A percentile compares a stretch with the other conserved stretches of the same genome.
These are phyloP conservation scores for Fusarium miscanthi DNA, from an alignment of 2,329 filamentous ascomycete species.

Conservation along the genomic window DNA sequence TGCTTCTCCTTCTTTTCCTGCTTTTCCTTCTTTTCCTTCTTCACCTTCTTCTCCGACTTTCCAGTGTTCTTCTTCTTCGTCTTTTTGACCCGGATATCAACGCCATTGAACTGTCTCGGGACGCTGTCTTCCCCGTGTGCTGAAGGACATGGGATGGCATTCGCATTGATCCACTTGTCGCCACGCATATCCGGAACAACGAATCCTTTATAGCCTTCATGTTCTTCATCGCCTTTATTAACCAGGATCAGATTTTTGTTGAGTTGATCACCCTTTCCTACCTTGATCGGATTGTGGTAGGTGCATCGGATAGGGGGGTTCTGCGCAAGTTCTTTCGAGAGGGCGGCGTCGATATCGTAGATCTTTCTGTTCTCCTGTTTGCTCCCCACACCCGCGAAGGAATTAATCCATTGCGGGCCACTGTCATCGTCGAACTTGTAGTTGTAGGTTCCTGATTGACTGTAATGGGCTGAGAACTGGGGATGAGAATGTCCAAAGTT, in stretches of 20 bases:
- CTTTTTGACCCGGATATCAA: not conserved
- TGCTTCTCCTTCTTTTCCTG: not conserved
- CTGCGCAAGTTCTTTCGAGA: not conserved
- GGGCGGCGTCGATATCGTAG: not conserved
- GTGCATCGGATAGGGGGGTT: not conserved
- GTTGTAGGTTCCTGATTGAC: not conserved
- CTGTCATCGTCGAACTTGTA: not conserved
- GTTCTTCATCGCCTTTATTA: accelerated
- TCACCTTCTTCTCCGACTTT: not conserved
- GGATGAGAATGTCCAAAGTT: not conserved
- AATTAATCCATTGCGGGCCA: not conserved
- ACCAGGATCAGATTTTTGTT: not conserved
- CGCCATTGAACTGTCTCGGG: not conserved
- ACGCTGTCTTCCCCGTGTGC: not conserved
- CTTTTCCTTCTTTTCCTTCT: not conserved
- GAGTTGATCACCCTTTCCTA: not conserved
- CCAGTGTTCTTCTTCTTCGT: not conserved
- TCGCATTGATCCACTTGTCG: not conserved
- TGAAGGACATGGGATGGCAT: accelerated
- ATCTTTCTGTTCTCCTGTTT: not conserved
- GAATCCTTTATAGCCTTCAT: not conserved
- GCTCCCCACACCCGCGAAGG: not conserved
- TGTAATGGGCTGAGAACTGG: too few relatives aligned
- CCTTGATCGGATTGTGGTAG: not conserved
- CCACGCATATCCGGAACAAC: accelerated